Evolutionary conservation across 2,329 filamentous ascomycete genomes (phyloP).

Genomic region (Xylaria sp.): DNA sequence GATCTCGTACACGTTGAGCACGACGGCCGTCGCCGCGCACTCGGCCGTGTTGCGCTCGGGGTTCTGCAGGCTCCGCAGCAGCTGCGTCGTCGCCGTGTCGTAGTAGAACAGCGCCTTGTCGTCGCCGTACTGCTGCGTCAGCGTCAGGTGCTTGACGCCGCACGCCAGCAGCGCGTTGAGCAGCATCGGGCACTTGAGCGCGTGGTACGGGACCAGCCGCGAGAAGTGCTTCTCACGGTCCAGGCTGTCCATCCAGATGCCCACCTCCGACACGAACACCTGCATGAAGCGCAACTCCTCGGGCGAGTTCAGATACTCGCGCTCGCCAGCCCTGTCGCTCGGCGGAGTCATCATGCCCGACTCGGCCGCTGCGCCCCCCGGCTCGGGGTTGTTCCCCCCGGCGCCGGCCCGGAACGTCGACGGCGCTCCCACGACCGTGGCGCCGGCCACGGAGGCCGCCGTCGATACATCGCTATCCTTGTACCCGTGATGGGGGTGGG

Average conservation of each 20-base stretch:
- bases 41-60: constrained; percentile 81
- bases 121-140: constrained; percentile 67
- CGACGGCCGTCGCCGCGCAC: constrained; percentile 84
- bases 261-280: constrained; percentile 87
- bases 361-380: constrained; percentile 25
- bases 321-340: constrained; percentile 44
- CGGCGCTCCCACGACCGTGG: constrained; percentile 40
- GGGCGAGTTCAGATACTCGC: constrained; percentile 69
- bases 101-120: constrained; percentile 84
- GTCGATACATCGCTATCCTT: constrained; percentile 44
- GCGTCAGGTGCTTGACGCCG: constrained; percentile 77
- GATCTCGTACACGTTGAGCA: constrained; percentile 89
- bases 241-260: constrained; percentile 92
- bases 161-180: constrained; percentile 88
- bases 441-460: constrained; percentile 42
- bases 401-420: constrained; percentile 34
- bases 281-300: constrained; percentile 91
- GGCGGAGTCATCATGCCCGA: constrained; percentile 46
- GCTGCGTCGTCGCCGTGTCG: constrained; percentile 77
- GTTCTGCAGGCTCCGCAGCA: constrained; percentile 78
- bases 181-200: constrained; percentile 82
- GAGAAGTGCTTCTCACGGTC: constrained; percentile 87
- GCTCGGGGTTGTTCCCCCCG: constrained; percentile 39
- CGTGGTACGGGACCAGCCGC: constrained; percentile 78
- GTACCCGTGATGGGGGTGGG: constrained; percentile 31